Evolutionary conservation across 345 rosid species (phyloP).

Genomic region (Cardamine occulta): DNA sequence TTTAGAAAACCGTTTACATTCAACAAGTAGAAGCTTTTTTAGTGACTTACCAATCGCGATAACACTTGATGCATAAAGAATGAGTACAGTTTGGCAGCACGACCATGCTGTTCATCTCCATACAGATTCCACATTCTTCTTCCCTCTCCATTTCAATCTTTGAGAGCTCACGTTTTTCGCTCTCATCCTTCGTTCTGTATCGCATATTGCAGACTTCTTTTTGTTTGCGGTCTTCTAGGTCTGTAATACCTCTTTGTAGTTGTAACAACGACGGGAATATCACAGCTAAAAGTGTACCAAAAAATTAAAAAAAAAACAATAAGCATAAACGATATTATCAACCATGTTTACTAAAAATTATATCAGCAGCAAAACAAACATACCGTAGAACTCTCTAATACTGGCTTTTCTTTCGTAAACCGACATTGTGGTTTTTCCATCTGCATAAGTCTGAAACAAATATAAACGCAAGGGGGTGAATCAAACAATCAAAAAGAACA

Average conservation of each 20-base stretch:
- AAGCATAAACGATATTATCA: background rate
- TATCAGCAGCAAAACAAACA: background rate
- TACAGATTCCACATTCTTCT: constrained; percentile 82
- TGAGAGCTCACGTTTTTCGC: constrained; percentile 49
- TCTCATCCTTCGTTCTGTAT: constrained; percentile 61
- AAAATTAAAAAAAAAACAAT: background rate
- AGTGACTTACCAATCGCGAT: constrained; percentile 60
- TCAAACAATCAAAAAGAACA: constrained; percentile 24
- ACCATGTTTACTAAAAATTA: background rate
- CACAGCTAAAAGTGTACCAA: constrained; percentile 47
- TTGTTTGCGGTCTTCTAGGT: constrained; percentile 72
- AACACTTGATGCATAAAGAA: constrained; percentile 74
- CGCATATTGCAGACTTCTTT: constrained; percentile 53
- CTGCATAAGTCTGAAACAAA: constrained; percentile 69
- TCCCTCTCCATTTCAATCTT: constrained; percentile 64
- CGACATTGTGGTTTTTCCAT: constrained; percentile 87
- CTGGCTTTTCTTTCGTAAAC: constrained; percentile 87
- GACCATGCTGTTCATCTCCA: constrained; percentile 63
- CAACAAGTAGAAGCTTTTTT: background rate
- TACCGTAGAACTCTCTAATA: constrained; percentile 82
- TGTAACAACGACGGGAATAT: constrained; percentile 82
- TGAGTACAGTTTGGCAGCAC: constrained; percentile 80
- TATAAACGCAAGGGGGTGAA: constrained; percentile 7
- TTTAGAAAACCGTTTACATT: background rate
- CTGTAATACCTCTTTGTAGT: constrained; percentile 72